phyloP scores from a whole-genome alignment of 1,139 yeast species.

The Groenewaldozyma sp. region DNA sequence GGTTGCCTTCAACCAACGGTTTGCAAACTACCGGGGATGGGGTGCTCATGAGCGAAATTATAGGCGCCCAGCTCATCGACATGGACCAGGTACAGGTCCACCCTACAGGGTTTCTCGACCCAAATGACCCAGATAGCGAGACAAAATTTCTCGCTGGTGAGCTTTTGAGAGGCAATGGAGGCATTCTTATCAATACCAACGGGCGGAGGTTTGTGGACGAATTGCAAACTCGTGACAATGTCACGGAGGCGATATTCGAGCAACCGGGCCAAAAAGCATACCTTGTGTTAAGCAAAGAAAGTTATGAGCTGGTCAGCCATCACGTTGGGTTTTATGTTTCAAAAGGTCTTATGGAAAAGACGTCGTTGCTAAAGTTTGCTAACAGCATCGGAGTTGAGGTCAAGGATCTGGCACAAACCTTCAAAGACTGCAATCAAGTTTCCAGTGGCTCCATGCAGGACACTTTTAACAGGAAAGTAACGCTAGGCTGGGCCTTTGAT shows the following conservation, averaged over 20 bases:
- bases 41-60: slow-evolving; percentile 46
- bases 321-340: slow-evolving; percentile 60
- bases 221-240: slow-evolving; percentile 60
- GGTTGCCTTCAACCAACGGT: slow-evolving; percentile 67
- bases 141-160: slow-evolving; percentile 72
- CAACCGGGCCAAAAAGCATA: slow-evolving; percentile 14
- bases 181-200: slow-evolving; percentile 47
- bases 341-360: slow-evolving; percentile 51
- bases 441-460: slow-evolving; percentile 34
- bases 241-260: slow-evolving; percentile 49
- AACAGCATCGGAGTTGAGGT: slow-evolving; percentile 32
- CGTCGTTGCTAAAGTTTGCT: slow-evolving; percentile 33
- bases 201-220: slow-evolving; percentile 69
- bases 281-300: slow-evolving; percentile 30
- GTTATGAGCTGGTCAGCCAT: slow-evolving; percentile 30
- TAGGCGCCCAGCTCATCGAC: slow-evolving; percentile 57
- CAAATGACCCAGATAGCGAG: slow-evolving; percentile 41
- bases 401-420: slow-evolving; percentile 8
- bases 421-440: slow-evolving; percentile 35
- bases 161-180: slow-evolving; percentile 71
- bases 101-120: slow-evolving; percentile 73
- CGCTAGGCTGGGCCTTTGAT: slow-evolving; percentile 41
- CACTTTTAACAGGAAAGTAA: slow-evolving; percentile 42
- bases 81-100: slow-evolving; percentile 74
- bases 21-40: slow-evolving; percentile 74